These are phyloP conservation scores for Penicillium atrosanguineum DNA, from an alignment of 495 filamentous ascomycete species.

Conservation along the genomic window DNA sequence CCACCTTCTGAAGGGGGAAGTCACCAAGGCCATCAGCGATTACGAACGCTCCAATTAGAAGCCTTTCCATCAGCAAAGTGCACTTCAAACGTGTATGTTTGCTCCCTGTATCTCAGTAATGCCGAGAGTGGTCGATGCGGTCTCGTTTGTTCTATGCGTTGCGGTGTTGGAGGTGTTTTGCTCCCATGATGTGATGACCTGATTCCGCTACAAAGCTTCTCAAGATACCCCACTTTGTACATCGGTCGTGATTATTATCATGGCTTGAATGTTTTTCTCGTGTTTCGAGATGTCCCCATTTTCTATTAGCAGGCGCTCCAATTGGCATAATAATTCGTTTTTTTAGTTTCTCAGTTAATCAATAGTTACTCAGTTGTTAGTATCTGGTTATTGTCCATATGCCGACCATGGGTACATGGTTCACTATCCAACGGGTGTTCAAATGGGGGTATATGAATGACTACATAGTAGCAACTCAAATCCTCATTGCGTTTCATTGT, in stretches of 20 bases:
- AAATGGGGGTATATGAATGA: no score
- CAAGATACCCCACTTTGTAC: neutral
- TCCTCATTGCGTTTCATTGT: no score
- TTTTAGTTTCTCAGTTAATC: no score
- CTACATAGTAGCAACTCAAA: no score
- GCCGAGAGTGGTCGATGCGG: neutral
- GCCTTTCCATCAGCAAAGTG: neutral
- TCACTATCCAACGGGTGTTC: no score
- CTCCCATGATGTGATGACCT: neutral
- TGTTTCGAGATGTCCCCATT: neutral
- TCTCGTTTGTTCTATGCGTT: neutral
- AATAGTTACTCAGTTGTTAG: no score
- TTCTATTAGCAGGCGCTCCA: neutral
- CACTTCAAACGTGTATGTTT: neutral
- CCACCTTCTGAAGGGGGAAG: no score
- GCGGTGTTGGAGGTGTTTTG: neutral
- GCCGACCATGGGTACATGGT: no score
- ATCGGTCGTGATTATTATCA: neutral
- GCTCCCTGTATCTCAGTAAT: neutral
- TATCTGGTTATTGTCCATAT: no score
- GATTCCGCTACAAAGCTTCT: neutral
- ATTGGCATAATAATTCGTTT: no score
- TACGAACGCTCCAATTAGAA: no score
- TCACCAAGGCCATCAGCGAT: no score
- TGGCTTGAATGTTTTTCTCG: neutral